These are phyloP conservation scores for Exophiala bonariae DNA, from an alignment of 2,329 filamentous ascomycete genomes.

Conservation along the genomic window DNA sequence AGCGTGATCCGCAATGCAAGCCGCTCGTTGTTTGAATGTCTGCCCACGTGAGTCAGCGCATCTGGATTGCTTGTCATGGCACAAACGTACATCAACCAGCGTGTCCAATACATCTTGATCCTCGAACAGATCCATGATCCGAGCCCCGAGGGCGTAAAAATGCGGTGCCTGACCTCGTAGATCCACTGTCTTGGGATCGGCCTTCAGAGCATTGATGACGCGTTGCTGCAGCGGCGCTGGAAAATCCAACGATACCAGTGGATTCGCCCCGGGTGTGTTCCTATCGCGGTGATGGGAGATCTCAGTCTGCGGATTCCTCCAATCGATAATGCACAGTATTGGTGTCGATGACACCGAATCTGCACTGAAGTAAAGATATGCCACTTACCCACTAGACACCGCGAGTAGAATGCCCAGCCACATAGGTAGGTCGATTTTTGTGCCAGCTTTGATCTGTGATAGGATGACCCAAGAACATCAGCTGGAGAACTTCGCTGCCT, in stretches of 20 bases:
- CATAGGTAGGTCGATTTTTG: conserved; percentile 78
- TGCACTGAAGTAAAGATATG: not conserved
- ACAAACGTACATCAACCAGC: conserved; percentile 51
- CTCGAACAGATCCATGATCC: conserved; percentile 88
- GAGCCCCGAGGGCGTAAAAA: conserved; percentile 82
- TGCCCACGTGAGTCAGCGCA: conserved; percentile 31
- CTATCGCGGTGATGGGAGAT: conserved; percentile 1
- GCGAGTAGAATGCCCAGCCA: conserved; percentile 96
- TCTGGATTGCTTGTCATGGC: not conserved
- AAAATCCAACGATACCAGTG: conserved; percentile 77
- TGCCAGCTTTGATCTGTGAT: conserved; percentile 72
- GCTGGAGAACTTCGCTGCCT: conserved; percentile 1
- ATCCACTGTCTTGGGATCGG: conserved; percentile 82
- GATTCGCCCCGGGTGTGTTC: conserved; percentile 33
- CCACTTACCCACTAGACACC: conserved; percentile 53
- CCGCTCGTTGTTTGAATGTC: conserved; percentile 78
- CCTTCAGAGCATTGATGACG: conserved; percentile 86
- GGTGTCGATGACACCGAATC: conserved; percentile 1
- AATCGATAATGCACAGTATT: not conserved
- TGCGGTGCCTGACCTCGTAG: conserved; percentile 79
- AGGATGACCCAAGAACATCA: no score
- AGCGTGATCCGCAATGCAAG: conserved; percentile 84
- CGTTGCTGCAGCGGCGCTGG: conserved; percentile 74
- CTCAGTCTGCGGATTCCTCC: not conserved
- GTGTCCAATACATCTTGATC: conserved; percentile 79